Percentiles rank a stretch among this genome's conserved stretches.
Conservation (phyloP, 768 basidiomycete genomes). For the Hebeloma cylindrosporum region DNA sequence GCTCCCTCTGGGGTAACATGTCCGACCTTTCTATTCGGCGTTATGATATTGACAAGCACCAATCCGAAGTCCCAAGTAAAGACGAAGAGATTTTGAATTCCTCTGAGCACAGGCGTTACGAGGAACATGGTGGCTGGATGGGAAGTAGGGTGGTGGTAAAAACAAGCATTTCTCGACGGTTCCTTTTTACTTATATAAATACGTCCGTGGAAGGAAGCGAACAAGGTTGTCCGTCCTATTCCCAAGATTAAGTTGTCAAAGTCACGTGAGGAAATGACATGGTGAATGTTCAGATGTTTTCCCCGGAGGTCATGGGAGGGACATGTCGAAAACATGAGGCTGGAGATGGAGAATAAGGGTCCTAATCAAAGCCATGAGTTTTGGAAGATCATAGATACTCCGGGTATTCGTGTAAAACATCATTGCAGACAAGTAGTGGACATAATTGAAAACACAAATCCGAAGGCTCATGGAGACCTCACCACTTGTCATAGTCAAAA, state of each 20-base stretch:
- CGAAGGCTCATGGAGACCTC: no score
- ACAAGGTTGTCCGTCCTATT: constrained; percentile 7
- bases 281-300: constrained; percentile 2
- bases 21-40: constrained; percentile 50
- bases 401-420: no score
- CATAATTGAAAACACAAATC: no score
- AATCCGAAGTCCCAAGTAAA: constrained; percentile 54
- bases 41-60: constrained; percentile 50
- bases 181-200: constrained; percentile 8
- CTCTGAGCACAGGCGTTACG: constrained; percentile 30
- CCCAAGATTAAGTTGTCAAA: constrained; percentile 8
- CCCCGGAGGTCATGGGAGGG: not conserved
- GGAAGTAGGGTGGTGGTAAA: constrained; percentile 8
- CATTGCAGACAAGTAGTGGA: no score
- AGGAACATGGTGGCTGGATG: constrained; percentile 32
- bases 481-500: constrained; percentile 64
- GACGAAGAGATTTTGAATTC: constrained; percentile 31
- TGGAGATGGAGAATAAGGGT: no score
- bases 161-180: not conserved
- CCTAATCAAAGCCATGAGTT: no score
- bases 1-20: constrained; percentile 54
- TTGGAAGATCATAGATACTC: not conserved
- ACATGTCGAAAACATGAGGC: no score
- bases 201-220: constrained; percentile 17
- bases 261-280: constrained; percentile 15